Evolutionary conservation across 345 rosid genomes (phyloP), one percentile per base, ranked within the genome.

Genomic region (Citrus hindsii): DNA sequence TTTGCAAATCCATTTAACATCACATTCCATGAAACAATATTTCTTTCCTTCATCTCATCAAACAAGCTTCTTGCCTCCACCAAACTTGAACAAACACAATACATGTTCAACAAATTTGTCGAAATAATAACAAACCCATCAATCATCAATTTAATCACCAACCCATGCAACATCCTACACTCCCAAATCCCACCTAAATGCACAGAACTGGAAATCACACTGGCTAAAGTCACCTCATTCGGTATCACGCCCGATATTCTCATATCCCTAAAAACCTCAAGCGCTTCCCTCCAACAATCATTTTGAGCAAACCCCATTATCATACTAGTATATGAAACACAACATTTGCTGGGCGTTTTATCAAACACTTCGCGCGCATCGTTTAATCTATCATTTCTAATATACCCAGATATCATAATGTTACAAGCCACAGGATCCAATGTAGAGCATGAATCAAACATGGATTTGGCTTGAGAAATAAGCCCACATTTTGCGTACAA

Each of bases 1-100:
- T 93, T 94, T 0, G 94, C 81, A 78, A 89, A 93, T 51, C 97
- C 98, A 66, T 94, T 94, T 79, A 94, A 82, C 94, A 94, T 88
- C 61, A 93, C 98, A 80, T 93, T 94, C 98, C 98, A 93, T 0
- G 98, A 80, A 79, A 93, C 89, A 68, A 84, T 48, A 61, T 88
- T 90, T 83, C 79, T 89, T 59, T 89, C 91, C 7, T 78, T 76
- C 98, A 95, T 92, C 79, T 83, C 91, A 82, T 90, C 83, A 46
- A 93, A 92, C 89, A 93, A 66, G 56, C 76, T 61, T 53, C 88
- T 83, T 2, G 90, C 98, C 32, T 89, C 95, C 27, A 79, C 75
- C 78, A 92, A 83, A 79, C 88, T 85, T 5, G 85, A 85, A 80
- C 84, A 86, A 28, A 77, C n/a, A 81, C 92, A 92, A 63, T 92